These are phyloP conservation scores for Solanum clarkiae DNA, from an alignment of 257 asterid species.

Conservation along the genomic window DNA sequence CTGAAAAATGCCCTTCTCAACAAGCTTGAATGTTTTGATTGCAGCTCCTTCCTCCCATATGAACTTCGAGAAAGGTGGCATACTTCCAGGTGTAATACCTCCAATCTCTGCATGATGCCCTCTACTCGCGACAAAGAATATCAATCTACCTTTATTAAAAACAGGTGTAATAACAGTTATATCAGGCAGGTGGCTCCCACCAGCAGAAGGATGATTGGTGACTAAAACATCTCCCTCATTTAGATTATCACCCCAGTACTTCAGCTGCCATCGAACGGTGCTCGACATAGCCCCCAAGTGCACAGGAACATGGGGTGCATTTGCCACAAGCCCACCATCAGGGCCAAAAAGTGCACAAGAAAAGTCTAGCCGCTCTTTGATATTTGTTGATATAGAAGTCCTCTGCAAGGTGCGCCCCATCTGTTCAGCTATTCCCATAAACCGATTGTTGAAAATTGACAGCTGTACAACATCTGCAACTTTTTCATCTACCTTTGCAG, in stretches of 20 bases:
- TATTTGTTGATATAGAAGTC: conserved; percentile 90
- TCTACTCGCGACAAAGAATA: conserved; percentile 89
- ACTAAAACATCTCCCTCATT: conserved; percentile 92
- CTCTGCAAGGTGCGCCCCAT: conserved; percentile 98
- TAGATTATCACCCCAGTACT: conserved; percentile 65
- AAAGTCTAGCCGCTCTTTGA: conserved; percentile 89
- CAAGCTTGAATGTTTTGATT: conserved; percentile 93
- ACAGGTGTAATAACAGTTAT: conserved; percentile 91
- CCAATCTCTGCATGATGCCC: conserved; percentile 99
- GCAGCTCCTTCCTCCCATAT: conserved; percentile 99
- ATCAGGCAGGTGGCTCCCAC: conserved; percentile 96
- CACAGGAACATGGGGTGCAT: conserved; percentile 98
- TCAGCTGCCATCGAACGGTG: conserved; percentile 88
- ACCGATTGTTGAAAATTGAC: conserved; percentile 86
- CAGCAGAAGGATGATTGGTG: conserved; percentile 89
- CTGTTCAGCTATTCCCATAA: conserved; percentile 98
- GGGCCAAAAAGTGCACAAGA: conserved; percentile 97
- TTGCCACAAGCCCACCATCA: conserved; percentile 92
- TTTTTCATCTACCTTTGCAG: conserved; percentile 36
- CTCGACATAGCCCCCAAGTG: conserved; percentile 99
- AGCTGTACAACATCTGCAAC: conserved; percentile 97
- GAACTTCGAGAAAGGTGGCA: conserved; percentile 96
- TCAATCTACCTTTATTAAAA: conserved; percentile 54
- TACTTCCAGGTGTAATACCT: conserved; percentile 97
- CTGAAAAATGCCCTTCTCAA: conserved; percentile 67